Evolutionary conservation across 2,329 filamentous ascomycete species (phyloP), one percentile per base, ranked within the genome.

Genomic region (Aspergillus calidoustus): DNA sequence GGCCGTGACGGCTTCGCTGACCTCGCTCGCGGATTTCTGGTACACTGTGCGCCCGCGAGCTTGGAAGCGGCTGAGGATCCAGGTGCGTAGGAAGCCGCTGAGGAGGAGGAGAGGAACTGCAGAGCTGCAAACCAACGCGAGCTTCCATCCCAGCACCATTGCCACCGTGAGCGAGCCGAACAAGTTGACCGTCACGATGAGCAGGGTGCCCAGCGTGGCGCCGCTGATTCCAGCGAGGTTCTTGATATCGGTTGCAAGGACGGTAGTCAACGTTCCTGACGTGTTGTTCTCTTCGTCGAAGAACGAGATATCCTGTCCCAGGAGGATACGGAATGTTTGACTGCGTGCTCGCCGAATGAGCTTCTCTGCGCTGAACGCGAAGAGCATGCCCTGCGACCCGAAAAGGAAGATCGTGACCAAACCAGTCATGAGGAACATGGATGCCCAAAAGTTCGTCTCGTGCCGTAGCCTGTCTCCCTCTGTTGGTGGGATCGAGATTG

Each of bases 351-450:
- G 87, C 72, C 91, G 91, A 56, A 97, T 85, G 23, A 97, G 84
- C 43, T 87, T 85, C 79, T 95, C 91, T n/a, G 91, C 93, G 78
- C 91, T 93, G 72, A 87, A 89, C 25, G 91, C 93, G 66, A 97
- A 92, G 1, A 87, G 80, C 53, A 89, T 70, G 51, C 92, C 92
- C 71, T 93, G 90, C 2, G 80, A 74, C 31, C 83, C 74, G 69
- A 90, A 92, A 3, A 89, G 80, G 47, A 92, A 72, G 61, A 95
- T 84, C 70, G 89, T 85, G 5, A 90, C 86, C 57, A 91, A 72
- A 0, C 87, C 92, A 49, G 97, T 82, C 87, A 95, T 93, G 66
- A 93, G 83, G 75, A 89, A 96, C 92, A 96, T 96, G 68, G 87
- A 81, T 60, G 86, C 88, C 91, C 91, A 96, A 77, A 96, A 96